These are phyloP conservation scores for Epicoccum nigrum DNA, from an alignment of 2,329 filamentous ascomycete genomes.

Conservation along the genomic window DNA sequence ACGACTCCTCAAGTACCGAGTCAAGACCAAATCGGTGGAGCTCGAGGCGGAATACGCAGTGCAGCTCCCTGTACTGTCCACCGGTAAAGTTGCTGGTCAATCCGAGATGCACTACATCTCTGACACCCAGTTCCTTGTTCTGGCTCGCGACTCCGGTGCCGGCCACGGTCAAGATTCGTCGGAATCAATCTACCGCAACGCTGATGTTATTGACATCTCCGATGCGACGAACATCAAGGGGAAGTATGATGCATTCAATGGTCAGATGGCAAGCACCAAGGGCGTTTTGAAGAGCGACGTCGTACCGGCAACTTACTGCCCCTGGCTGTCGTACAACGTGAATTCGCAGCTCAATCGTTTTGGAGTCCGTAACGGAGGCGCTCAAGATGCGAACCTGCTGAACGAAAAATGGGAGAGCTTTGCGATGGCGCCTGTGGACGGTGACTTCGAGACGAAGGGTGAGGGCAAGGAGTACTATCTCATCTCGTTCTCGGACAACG, in stretches of 20 bases:
- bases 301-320: constrained; percentile 66
- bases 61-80: constrained; percentile 64
- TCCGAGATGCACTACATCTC: constrained; percentile 71
- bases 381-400: constrained; percentile 62
- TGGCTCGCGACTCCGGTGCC: constrained; percentile 67
- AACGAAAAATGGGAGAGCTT: constrained; percentile 82
- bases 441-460: constrained; percentile 46
- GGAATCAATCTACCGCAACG: constrained; percentile 68
- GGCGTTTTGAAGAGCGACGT: constrained; percentile 63
- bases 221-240: constrained; percentile 66
- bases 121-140: constrained; percentile 68
- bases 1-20: constrained; percentile 69
- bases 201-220: constrained; percentile 71
- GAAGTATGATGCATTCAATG: constrained; percentile 44
- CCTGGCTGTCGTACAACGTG: constrained; percentile 72
- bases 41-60: constrained; percentile 70
- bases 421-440: constrained; percentile 63
- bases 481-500: constrained; percentile 72
- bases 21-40: constrained; percentile 54
- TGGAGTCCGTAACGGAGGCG: constrained; percentile 71
- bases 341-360: constrained; percentile 69
- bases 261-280: constrained; percentile 54
- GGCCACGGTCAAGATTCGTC: constrained; percentile 63
- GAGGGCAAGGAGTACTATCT: constrained; percentile 71
- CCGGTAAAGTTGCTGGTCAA: constrained; percentile 66